Conservation (phyloP, 2,329 filamentous ascomycete species). For the Zasmidium cellare region DNA sequence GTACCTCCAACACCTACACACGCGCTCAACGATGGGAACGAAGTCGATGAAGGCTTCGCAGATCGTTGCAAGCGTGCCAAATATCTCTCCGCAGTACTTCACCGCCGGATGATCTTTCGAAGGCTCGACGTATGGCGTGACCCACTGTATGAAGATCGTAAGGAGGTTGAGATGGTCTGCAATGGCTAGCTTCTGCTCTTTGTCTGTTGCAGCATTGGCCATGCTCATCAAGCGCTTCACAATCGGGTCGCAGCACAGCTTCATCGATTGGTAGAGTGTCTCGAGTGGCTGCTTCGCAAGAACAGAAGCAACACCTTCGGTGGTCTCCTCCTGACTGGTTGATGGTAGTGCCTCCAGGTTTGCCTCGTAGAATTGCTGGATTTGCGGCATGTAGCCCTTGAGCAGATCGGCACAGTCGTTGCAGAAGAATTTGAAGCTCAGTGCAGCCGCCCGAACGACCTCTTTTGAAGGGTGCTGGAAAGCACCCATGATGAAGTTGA, state of each 20-base stretch:
- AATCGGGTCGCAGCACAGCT: conserved; percentile 90
- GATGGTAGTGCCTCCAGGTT: conserved; percentile 83
- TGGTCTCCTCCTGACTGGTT: conserved; percentile 90
- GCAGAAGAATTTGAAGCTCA: conserved; percentile 96
- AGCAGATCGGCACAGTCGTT: conserved; percentile 89
- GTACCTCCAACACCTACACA: conserved; percentile 93
- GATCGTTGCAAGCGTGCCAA: conserved; percentile 82
- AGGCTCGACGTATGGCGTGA: conserved; percentile 71
- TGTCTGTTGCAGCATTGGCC: conserved; percentile 80
- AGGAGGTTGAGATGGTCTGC: conserved; percentile 94
- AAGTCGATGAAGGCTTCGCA: conserved; percentile 85
- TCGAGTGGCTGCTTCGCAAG: conserved; percentile 80
- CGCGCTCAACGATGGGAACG: conserved; percentile 84
- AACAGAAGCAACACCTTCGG: conserved; percentile 90
- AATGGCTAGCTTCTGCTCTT: conserved; percentile 80
- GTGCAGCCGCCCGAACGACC: conserved; percentile 84
- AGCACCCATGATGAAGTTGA: conserved; percentile 92
- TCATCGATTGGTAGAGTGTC: conserved; percentile 81
- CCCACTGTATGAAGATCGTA: conserved; percentile 81
- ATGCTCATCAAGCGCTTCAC: conserved; percentile 81
- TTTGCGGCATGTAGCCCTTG: conserved; percentile 76
- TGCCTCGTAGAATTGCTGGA: conserved; percentile 90
- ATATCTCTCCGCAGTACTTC: conserved; percentile 93
- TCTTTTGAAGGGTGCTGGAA: conserved; percentile 88
- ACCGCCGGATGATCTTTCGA: conserved; percentile 83